Percentiles rank a stretch among this genome's conserved stretches.
Evolutionary conservation across 2,329 filamentous ascomycete genomes (phyloP).

Genomic region (Pseudodiploospora longispora): DNA sequence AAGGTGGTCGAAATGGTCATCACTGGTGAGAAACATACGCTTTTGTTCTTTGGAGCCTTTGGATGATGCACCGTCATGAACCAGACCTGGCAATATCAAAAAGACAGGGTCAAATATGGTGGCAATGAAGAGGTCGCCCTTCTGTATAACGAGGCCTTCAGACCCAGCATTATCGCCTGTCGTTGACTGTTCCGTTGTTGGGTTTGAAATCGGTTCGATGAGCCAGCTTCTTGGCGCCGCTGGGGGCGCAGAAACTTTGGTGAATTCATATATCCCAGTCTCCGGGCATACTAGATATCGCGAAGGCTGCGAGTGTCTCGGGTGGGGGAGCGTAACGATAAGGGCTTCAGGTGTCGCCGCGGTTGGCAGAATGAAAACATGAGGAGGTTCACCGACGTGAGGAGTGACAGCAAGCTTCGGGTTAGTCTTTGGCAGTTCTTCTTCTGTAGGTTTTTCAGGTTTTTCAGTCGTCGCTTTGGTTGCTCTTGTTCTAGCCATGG

Average conservation of each 20-base stretch:
- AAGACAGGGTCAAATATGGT: constrained; percentile 82
- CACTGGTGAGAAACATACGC: constrained; percentile 58
- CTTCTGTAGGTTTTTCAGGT: constrained; percentile 18
- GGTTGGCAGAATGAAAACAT: constrained; percentile 55
- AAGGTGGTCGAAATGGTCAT: constrained; percentile 64
- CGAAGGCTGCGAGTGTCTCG: constrained; percentile 44
- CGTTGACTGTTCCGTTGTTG: constrained; percentile 11
- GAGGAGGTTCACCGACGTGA: constrained; percentile 33
- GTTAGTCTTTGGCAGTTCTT: constrained; percentile 4
- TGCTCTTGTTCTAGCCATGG: constrained; percentile 45
- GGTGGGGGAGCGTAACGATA: constrained; percentile 53
- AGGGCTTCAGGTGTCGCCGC: constrained; percentile 44
- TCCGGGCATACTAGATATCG: constrained; percentile 56
- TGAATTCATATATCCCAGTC: constrained; percentile 59
- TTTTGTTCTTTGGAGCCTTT: constrained; percentile 42
- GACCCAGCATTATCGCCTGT: constrained; percentile 11
- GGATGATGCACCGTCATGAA: constrained; percentile 28
- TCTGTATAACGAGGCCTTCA: constrained; percentile 43
- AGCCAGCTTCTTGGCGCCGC: constrained; percentile 55
- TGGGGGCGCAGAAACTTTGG: constrained; percentile 44
- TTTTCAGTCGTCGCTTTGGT: constrained; percentile 24
- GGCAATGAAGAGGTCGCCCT: constrained; percentile 71
- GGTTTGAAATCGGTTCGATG: constrained; percentile 30
- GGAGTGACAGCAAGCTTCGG: constrained; percentile 3
- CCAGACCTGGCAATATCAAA: constrained; percentile 66